Evolutionary conservation across 129 eudicot genomes (phyloP).

Genomic region (Flaveria bidentis): DNA sequence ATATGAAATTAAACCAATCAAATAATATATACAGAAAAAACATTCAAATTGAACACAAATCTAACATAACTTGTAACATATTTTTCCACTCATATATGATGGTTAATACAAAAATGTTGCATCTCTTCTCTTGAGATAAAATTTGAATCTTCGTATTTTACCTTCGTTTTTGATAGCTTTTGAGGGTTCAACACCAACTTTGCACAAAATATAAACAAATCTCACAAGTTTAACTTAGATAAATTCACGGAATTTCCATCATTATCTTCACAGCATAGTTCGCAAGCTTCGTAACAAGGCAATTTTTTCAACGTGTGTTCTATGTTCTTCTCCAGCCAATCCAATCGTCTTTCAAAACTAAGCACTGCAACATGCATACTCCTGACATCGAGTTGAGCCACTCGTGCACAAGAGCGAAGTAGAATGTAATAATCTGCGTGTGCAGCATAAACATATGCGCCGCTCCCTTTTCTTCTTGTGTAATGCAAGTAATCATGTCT

Average conservation of each 20-base stretch:
- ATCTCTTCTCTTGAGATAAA: neutral
- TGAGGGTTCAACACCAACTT: neutral
- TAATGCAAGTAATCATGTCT: slow-evolving; percentile 49
- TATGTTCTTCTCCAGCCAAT: slow-evolving; percentile 58
- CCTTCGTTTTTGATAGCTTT: neutral
- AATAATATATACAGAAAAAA: neutral
- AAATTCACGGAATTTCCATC: slow-evolving; percentile 33
- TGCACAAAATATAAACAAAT: slow-evolving; percentile 17
- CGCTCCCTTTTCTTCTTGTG: slow-evolving; percentile 51
- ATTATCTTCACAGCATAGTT: slow-evolving; percentile 38
- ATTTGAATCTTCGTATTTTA: neutral
- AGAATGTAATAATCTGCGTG: slow-evolving; percentile 82
- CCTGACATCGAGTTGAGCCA: slow-evolving; percentile 65
- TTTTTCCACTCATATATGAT: neutral
- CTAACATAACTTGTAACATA: neutral
- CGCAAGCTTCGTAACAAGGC: slow-evolving; percentile 38
- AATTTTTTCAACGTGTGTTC: slow-evolving; percentile 37
- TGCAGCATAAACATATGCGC: slow-evolving; percentile 54
- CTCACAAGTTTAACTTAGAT: slow-evolving; percentile 32
- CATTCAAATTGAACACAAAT: neutral
- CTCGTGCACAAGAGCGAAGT: slow-evolving; percentile 75
- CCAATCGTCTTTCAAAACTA: slow-evolving; percentile 65
- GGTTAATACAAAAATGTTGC: neutral
- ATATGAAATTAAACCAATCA: no score
- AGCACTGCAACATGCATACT: slow-evolving; percentile 60